These are phyloP conservation scores for Trametes versicolor DNA, from an alignment of 1,284 basidiomycete genomes.

Conservation along the genomic window DNA sequence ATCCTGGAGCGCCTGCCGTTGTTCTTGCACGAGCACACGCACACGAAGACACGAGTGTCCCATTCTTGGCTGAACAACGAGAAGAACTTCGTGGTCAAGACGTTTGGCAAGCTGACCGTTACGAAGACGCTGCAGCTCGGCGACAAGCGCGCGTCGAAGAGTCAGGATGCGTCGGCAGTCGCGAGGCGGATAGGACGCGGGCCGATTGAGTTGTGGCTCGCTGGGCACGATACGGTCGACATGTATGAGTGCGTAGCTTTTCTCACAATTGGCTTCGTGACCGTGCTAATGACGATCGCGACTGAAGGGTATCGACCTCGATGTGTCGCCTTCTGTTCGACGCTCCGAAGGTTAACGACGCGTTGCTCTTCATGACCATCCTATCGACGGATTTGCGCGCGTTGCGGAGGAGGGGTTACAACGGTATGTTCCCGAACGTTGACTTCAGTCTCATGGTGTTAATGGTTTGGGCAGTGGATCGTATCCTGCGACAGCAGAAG, in stretches of 20 bases:
- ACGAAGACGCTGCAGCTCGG: constrained; percentile 68
- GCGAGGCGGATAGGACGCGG: constrained; percentile 67
- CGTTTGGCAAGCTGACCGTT: constrained; percentile 69
- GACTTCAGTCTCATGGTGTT: neutral
- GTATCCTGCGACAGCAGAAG: constrained; percentile 88
- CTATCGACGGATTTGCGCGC: constrained; percentile 89
- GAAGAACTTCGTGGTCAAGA: constrained; percentile 78
- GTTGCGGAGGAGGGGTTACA: constrained; percentile 87
- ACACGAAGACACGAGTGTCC: constrained; percentile 74
- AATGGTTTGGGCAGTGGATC: constrained; percentile 71
- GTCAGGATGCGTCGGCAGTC: constrained; percentile 80
- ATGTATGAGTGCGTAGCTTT: constrained; percentile 80
- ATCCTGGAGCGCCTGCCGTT: constrained; percentile 91
- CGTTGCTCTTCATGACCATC: constrained; percentile 91
- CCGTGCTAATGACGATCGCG: neutral
- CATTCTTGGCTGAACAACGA: constrained; percentile 79
- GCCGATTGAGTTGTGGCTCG: constrained; percentile 81
- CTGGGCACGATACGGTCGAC: constrained; percentile 80
- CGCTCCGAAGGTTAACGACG: constrained; percentile 82
- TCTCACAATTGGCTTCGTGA: neutral
- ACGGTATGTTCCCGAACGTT: constrained; percentile 55
- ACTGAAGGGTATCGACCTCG: constrained; percentile 73
- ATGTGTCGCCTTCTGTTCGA: constrained; percentile 83
- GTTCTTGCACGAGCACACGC: constrained; percentile 91
- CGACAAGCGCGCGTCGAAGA: constrained; percentile 57